phyloP scores from a whole-genome alignment of 495 filamentous ascomycete genomes.

The Xylaria venustula region DNA sequence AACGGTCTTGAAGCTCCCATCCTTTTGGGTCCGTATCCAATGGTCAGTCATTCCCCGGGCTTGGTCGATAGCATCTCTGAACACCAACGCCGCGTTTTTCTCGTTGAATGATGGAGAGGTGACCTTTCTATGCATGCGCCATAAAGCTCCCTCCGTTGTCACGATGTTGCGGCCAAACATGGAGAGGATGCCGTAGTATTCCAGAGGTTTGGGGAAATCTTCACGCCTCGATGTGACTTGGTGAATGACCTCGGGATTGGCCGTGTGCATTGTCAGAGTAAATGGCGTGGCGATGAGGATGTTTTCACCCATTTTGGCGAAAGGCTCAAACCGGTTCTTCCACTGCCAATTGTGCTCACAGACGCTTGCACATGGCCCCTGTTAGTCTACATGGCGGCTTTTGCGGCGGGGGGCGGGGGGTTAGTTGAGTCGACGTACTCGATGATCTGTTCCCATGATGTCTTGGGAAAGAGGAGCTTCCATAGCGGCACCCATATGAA shows the following conservation, averaged over 20 bases:
- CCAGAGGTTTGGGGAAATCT: slow-evolving; percentile 65
- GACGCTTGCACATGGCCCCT: neutral
- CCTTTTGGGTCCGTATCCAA: slow-evolving; percentile 42
- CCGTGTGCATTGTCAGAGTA: slow-evolving; percentile 45
- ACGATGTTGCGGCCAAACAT: slow-evolving; percentile 67
- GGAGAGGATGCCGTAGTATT: slow-evolving; percentile 54
- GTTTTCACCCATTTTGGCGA: slow-evolving; percentile 38
- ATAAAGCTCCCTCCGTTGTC: slow-evolving; percentile 59
- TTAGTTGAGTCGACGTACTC: slow-evolving; percentile 4
- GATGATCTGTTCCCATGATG: slow-evolving; percentile 6
- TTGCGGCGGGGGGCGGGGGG: neutral
- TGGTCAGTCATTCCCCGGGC: slow-evolving; percentile 52
- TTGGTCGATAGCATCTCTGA: slow-evolving; percentile 58
- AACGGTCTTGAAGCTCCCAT: slow-evolving; percentile 46
- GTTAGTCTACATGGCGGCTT: neutral
- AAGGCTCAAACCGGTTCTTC: slow-evolving; percentile 31
- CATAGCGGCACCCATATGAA: slow-evolving; percentile 15
- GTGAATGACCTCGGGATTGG: slow-evolving; percentile 57
- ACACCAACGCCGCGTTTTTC: slow-evolving; percentile 67
- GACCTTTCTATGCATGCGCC: slow-evolving; percentile 68
- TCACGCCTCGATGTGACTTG: slow-evolving; percentile 60
- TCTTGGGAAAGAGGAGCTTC: slow-evolving; percentile 10
- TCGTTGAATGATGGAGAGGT: slow-evolving; percentile 68
- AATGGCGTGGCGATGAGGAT: slow-evolving; percentile 57
- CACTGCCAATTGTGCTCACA: slow-evolving; percentile 37